These are phyloP conservation scores for Scutellaria barbata DNA, from an alignment of 257 asterid species.

Conservation along the genomic window DNA sequence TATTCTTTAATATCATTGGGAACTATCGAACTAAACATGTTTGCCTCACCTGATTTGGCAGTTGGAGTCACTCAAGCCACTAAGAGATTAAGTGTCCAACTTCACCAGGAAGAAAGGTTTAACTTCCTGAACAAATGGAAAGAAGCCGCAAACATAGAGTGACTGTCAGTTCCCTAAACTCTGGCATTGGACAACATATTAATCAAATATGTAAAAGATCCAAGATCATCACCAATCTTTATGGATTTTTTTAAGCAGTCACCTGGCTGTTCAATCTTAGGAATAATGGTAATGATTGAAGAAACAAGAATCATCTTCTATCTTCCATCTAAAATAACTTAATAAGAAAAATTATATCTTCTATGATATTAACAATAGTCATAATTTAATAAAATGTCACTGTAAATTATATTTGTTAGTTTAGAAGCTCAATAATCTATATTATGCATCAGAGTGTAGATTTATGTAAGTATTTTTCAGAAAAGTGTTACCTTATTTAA, in stretches of 20 bases:
- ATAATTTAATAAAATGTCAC: no score
- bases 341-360: no score
- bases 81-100: conserved; percentile 70
- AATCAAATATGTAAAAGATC: conserved; percentile 29
- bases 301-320: background rate
- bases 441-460: no score
- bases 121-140: conserved; percentile 62
- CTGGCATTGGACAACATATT: conserved; percentile 37
- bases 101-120: conserved; percentile 54
- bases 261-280: conserved; percentile 1
- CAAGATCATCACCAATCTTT: conserved; percentile 31
- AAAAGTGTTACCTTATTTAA: no score
- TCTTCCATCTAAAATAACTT: no score
- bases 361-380: no score
- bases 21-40: conserved; percentile 38
- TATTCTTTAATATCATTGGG: conserved; percentile 27
- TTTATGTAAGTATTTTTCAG: no score
- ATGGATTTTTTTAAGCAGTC: conserved; percentile 21
- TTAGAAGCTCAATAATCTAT: no score
- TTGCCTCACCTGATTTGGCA: conserved; percentile 65
- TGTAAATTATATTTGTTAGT: no score
- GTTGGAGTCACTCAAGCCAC: conserved; percentile 73
- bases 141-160: conserved; percentile 48
- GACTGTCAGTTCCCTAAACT: conserved; percentile 48
- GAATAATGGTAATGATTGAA: conserved; percentile 11